Evolutionary conservation across 306 rosid genomes (phyloP).

Genomic region (Vachellia pachyceras): DNA sequence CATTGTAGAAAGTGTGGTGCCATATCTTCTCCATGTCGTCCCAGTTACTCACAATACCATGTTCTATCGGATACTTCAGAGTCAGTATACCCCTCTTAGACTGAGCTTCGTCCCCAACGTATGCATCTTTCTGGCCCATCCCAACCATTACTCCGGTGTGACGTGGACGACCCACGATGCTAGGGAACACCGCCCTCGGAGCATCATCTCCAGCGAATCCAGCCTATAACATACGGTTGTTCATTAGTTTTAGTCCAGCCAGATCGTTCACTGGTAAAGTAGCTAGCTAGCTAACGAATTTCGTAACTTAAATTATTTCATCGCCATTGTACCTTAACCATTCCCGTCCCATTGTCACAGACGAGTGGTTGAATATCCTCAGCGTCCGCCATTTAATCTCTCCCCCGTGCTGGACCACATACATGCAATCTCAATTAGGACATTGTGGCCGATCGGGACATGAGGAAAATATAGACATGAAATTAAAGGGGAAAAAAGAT

Average conservation of each 20-base stretch:
- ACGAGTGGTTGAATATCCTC: conserved; percentile 96
- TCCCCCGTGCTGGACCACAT: conserved; percentile 40
- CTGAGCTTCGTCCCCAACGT: conserved; percentile 93
- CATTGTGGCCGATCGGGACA: neutral
- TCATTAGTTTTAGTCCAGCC: neutral
- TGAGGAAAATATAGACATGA: neutral
- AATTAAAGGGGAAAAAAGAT: too few species aligned
- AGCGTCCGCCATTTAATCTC: conserved; percentile 71
- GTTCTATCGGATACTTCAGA: conserved; percentile 86
- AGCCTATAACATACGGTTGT: conserved; percentile 56
- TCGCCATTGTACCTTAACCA: conserved; percentile 69
- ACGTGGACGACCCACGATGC: conserved; percentile 92
- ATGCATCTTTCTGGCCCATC: conserved; percentile 95
- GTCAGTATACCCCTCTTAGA: conserved; percentile 89
- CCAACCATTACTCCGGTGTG: conserved; percentile 97
- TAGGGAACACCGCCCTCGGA: conserved; percentile 93
- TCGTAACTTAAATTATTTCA: too few species aligned
- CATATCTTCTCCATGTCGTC: conserved; percentile 96
- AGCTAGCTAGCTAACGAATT: neutral
- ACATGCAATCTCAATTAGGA: conserved; percentile 19
- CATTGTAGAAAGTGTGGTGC: conserved; percentile 93
- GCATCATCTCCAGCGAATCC: conserved; percentile 98
- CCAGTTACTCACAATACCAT: conserved; percentile 93
- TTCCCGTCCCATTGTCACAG: conserved; percentile 94
- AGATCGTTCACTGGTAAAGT: neutral